A percentile compares a stretch with the other conserved stretches of the same genome.
Evolutionary conservation across 129 eudicot species (phyloP).

Genomic region (Centrapalus pauciflorus): DNA sequence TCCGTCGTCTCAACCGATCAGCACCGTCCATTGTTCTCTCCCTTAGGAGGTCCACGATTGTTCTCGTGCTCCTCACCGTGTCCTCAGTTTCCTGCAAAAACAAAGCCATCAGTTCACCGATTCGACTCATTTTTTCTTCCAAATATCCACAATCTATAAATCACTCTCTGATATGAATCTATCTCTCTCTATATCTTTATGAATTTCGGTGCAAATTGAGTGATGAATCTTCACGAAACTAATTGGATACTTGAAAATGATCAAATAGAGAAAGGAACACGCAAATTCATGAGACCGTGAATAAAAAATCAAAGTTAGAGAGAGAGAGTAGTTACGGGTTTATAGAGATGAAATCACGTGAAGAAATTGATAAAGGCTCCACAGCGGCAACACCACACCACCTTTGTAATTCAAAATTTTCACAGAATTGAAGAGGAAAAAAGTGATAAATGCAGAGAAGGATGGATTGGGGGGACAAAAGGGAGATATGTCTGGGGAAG

Average conservation of each 20-base stretch:
- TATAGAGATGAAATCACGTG: conserved; percentile 3
- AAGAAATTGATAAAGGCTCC: background rate
- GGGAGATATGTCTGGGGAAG: background rate
- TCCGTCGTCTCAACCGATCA: conserved; percentile 39
- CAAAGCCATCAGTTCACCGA: conserved; percentile 35
- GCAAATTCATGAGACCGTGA: background rate
- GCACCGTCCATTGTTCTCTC: conserved; percentile 46
- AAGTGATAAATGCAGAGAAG: conserved; percentile 2
- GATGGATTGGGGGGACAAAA: background rate
- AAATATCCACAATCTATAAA: too few relatives aligned
- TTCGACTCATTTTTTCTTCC: background rate
- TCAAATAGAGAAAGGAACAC: background rate
- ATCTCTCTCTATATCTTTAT: too few relatives aligned
- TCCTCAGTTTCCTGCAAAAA: conserved; percentile 28
- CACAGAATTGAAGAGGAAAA: too few relatives aligned
- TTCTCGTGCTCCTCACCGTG: too few relatives aligned
- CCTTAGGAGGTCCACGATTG: too few relatives aligned
- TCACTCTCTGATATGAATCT: too few relatives aligned
- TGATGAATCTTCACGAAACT: too few relatives aligned
- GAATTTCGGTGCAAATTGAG: too few relatives aligned
- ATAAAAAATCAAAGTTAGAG: background rate
- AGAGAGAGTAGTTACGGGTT: background rate
- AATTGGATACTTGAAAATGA: too few relatives aligned
- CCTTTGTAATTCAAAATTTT: too few relatives aligned
- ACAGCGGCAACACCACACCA: background rate